Conservation (phyloP, 495 filamentous ascomycete genomes). For the Antarctomyces pellizariae region DNA sequence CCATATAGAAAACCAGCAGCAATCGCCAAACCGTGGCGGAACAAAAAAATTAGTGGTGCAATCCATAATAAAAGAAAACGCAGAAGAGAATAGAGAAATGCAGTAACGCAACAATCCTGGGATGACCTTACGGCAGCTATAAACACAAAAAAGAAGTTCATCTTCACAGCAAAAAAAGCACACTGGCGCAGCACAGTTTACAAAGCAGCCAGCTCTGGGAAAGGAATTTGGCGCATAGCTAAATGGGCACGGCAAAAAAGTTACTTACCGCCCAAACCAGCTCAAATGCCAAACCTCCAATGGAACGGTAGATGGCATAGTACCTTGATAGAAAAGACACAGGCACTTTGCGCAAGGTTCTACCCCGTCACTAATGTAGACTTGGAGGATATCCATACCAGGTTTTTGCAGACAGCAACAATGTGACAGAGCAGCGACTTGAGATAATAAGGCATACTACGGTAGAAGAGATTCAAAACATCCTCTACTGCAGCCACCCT, state of each 20-base stretch:
- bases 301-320: neutral
- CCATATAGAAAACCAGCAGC: neutral
- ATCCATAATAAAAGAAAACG: too few species aligned
- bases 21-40: neutral
- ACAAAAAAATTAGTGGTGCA: neutral
- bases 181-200: conserved; percentile 5
- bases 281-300: neutral
- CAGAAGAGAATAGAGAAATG: neutral
- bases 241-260: conserved; percentile 6
- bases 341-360: conserved; percentile 7
- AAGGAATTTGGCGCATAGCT: conserved; percentile 5
- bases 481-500: neutral
- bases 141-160: neutral
- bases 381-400: conserved; percentile 3
- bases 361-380: conserved; percentile 9
- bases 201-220: conserved; percentile 3
- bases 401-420: neutral
- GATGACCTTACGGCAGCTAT: too few species aligned
- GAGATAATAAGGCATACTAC: neutral
- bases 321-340: conserved; percentile 5
- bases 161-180: conserved; percentile 3
- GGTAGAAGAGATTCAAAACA: neutral
- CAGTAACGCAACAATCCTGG: too few species aligned
- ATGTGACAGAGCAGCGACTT: too few species aligned
- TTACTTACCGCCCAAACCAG: conserved; percentile 2